phyloP scores from a whole-genome alignment of 2,329 filamentous ascomycete genomes.

The Xylaria sp. region DNA sequence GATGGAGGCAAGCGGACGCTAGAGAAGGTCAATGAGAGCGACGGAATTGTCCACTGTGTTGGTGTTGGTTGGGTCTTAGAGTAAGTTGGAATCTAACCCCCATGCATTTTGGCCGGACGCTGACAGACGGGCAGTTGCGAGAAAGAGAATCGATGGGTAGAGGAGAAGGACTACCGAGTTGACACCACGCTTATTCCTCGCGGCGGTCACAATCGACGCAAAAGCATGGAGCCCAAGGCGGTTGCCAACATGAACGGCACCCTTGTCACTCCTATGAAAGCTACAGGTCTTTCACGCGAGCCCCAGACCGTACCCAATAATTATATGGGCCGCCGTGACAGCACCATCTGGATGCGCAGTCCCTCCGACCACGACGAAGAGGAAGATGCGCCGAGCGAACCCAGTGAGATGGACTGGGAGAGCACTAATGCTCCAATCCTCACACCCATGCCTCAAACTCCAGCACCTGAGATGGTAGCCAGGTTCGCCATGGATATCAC shows the following conservation, averaged over 20 bases:
- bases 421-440: constrained; percentile 56
- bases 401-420: constrained; percentile 52
- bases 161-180: constrained; percentile 76
- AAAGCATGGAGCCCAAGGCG: constrained; percentile 82
- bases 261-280: constrained; percentile 60
- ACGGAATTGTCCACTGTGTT: constrained; percentile 83
- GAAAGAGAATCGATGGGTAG: constrained; percentile 79
- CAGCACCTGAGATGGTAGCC: constrained; percentile 65
- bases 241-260: constrained; percentile 76
- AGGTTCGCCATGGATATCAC: constrained; percentile 62
- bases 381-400: constrained; percentile 48
- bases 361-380: constrained; percentile 58
- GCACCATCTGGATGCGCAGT: constrained; percentile 65
- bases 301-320: constrained; percentile 58
- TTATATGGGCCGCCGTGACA: constrained; percentile 64
- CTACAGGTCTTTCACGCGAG: constrained; percentile 48
- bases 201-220: constrained; percentile 76
- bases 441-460: constrained; percentile 68
- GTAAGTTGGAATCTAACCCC: constrained; percentile 62
- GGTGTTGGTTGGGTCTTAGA: constrained; percentile 90
- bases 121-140: constrained; percentile 70
- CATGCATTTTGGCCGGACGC: constrained; percentile 28
- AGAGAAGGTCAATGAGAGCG: constrained; percentile 79
- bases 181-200: constrained; percentile 75
- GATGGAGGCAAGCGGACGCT: constrained; percentile 84